A percentile compares a stretch with the other conserved stretches of the same genome.
phyloP scores from a whole-genome alignment of 371 early-diverging fungal genomes.

The Basidiobolus meristosporus region DNA sequence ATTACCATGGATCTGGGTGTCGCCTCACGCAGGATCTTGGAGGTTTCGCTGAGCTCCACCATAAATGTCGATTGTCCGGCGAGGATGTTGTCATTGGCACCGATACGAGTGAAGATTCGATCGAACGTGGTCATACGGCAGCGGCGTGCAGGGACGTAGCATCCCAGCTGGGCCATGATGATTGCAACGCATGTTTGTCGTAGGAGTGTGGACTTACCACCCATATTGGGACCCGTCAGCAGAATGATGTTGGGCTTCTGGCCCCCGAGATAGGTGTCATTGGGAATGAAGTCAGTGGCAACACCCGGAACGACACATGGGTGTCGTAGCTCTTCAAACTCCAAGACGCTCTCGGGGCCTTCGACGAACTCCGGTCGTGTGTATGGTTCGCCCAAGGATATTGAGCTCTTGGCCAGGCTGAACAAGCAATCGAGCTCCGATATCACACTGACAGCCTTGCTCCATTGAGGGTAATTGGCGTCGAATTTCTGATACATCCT shows the following conservation, averaged over 20 bases:
- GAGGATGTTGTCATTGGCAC: slow-evolving; percentile 94
- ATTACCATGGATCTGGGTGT: slow-evolving; percentile 92
- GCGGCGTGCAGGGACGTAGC: slow-evolving; percentile 78
- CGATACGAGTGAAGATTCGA: slow-evolving; percentile 87
- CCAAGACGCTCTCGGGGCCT: slow-evolving; percentile 33
- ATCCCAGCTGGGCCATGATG: slow-evolving; percentile 97
- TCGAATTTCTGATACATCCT: slow-evolving; percentile 67
- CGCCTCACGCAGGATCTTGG: slow-evolving; percentile 82
- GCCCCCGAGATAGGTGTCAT: slow-evolving; percentile 71
- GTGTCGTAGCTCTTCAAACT: slow-evolving; percentile 67
- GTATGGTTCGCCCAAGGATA: slow-evolving; percentile 30
- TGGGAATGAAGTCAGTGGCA: slow-evolving; percentile 78
- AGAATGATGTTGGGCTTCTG: slow-evolving; percentile 58
- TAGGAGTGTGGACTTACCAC: slow-evolving; percentile 91
- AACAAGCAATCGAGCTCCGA: slow-evolving; percentile 86
- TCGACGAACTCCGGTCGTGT: slow-evolving; percentile 67
- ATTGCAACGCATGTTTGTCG: slow-evolving; percentile 93
- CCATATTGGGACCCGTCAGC: slow-evolving; percentile 96
- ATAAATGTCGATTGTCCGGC: slow-evolving; percentile 99
- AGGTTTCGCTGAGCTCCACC: slow-evolving; percentile 95
- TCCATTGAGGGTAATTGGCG: slow-evolving; percentile 41
- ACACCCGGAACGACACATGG: slow-evolving; percentile 54
- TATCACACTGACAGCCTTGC: slow-evolving; percentile 45
- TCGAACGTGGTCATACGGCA: slow-evolving; percentile 82
- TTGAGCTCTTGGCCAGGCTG: slow-evolving; percentile 55